Conservation (phyloP, 2,329 filamentous ascomycete genomes). For the Xylaria hypoxylon region DNA sequence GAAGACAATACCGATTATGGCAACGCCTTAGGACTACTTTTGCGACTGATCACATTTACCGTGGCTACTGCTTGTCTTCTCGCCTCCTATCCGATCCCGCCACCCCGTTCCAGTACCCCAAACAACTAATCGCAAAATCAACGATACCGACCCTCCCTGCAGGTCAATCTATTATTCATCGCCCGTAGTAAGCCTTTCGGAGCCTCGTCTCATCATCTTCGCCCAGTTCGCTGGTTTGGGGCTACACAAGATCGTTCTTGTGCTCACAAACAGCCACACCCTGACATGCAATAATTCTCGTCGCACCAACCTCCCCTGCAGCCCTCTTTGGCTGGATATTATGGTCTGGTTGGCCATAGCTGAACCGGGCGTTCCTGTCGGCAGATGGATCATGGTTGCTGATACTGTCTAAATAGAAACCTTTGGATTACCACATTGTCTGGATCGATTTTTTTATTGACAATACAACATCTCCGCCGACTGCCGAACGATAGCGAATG, state of each 20-base stretch:
- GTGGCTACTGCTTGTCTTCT: constrained; percentile 19
- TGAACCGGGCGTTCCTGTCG: background rate
- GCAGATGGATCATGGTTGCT: constrained; percentile 18
- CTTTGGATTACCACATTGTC: background rate
- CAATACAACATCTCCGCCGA: constrained; percentile 10
- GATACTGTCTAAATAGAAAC: constrained; percentile 20
- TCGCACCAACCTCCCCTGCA: constrained; percentile 24
- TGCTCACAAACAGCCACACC: constrained; percentile 33
- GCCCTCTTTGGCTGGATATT: constrained; percentile 17
- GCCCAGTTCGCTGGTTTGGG: constrained; percentile 25
- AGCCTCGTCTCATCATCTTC: constrained; percentile 38
- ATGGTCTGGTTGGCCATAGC: constrained; percentile 15
- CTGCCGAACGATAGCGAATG: constrained; percentile 31
- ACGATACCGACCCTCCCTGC: constrained; percentile 21
- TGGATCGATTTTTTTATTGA: constrained; percentile 10
- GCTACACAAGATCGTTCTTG: constrained; percentile 44
- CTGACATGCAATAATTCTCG: constrained; percentile 24
- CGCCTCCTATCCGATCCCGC: constrained; percentile 13
- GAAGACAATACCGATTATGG: constrained; percentile 30
- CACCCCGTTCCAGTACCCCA: constrained; percentile 33
- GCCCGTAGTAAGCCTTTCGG: constrained; percentile 35
- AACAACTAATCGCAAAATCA: constrained; percentile 24
- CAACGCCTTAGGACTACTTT: constrained; percentile 16
- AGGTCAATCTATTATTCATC: constrained; percentile 42
- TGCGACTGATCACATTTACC: constrained; percentile 35